phyloP scores from a whole-genome alignment of 2,329 filamentous ascomycete genomes.

The Fusarium staphyleae region DNA sequence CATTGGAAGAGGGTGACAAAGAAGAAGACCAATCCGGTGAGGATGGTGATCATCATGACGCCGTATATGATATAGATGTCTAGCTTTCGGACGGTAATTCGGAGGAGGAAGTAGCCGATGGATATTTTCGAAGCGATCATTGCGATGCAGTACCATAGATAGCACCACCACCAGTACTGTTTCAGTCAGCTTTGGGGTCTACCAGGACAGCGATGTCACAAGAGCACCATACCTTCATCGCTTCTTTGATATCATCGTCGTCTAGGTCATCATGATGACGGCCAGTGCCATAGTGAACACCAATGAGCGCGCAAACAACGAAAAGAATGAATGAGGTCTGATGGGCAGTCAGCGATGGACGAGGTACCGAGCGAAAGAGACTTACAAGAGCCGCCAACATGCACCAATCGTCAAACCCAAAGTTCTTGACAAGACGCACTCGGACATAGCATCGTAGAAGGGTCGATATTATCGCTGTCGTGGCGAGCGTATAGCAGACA shows the following conservation, averaged over 20 bases:
- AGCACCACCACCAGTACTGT: constrained; percentile 50
- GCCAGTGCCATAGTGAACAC: constrained; percentile 52
- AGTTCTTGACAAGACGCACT: constrained; percentile 46
- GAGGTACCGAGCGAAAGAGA: neutral
- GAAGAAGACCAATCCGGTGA: constrained; percentile 51
- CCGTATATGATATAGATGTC: constrained; percentile 49
- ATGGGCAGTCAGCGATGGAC: neutral
- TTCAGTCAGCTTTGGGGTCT: neutral
- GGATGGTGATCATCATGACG: constrained; percentile 46
- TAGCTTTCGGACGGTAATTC: constrained; percentile 46
- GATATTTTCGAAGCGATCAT: constrained; percentile 52
- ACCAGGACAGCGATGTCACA: neutral
- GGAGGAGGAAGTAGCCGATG: constrained; percentile 53
- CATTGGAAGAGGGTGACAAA: constrained; percentile 53
- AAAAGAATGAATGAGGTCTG: constrained; percentile 50
- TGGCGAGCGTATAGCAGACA: constrained; percentile 44
- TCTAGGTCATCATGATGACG: constrained; percentile 46
- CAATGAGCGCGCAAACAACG: constrained; percentile 44
- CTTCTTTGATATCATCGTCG: constrained; percentile 36
- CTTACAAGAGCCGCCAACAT: constrained; percentile 48
- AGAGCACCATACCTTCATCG: constrained; percentile 45
- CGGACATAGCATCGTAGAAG: constrained; percentile 47
- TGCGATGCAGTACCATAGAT: constrained; percentile 47
- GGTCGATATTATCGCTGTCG: constrained; percentile 40
- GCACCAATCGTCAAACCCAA: constrained; percentile 50